These are phyloP conservation scores for Aurinia saxatilis DNA, from an alignment of 345 rosid species.

Conservation along the genomic window DNA sequence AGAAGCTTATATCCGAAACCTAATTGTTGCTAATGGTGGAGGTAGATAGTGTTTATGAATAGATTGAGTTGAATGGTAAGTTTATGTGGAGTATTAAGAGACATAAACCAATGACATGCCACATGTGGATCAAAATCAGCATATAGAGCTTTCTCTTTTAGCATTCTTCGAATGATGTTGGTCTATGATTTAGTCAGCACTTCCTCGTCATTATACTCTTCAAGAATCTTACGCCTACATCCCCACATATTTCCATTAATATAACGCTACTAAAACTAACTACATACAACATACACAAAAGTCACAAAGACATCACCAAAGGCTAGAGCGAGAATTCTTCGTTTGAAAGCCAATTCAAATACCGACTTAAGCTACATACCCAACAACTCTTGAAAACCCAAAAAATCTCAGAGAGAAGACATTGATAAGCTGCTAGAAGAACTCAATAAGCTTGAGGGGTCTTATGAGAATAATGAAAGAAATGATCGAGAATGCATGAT, in stretches of 20 bases:
- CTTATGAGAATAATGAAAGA: slow-evolving; percentile 31
- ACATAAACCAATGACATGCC: slow-evolving; percentile 37
- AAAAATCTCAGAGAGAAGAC: slow-evolving; percentile 34
- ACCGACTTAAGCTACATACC: slow-evolving; percentile 31
- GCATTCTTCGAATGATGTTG: slow-evolving; percentile 48
- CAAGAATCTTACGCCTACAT: slow-evolving; percentile 70
- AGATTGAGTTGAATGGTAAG: no score
- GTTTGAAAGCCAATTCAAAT: slow-evolving; percentile 47
- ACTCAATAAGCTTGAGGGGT: slow-evolving; percentile 34
- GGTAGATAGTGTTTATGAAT: no score
- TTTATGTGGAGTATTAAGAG: no score
- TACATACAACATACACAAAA: neutral
- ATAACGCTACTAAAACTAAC: neutral
- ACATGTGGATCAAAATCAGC: slow-evolving; percentile 77
- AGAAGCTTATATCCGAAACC: no score
- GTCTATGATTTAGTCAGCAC: slow-evolving; percentile 66
- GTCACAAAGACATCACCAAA: slow-evolving; percentile 63
- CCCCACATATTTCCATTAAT: slow-evolving; percentile 5
- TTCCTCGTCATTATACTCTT: slow-evolving; percentile 87
- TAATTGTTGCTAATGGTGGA: no score
- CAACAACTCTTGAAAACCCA: slow-evolving; percentile 18
- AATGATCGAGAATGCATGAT: slow-evolving; percentile 55
- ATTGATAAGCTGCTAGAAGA: slow-evolving; percentile 49
- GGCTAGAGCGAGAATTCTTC: slow-evolving; percentile 70
- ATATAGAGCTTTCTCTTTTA: slow-evolving; percentile 88